These are phyloP conservation scores for Arbutus unedo DNA, from an alignment of 148 eudicot species.

Conservation along the genomic window DNA sequence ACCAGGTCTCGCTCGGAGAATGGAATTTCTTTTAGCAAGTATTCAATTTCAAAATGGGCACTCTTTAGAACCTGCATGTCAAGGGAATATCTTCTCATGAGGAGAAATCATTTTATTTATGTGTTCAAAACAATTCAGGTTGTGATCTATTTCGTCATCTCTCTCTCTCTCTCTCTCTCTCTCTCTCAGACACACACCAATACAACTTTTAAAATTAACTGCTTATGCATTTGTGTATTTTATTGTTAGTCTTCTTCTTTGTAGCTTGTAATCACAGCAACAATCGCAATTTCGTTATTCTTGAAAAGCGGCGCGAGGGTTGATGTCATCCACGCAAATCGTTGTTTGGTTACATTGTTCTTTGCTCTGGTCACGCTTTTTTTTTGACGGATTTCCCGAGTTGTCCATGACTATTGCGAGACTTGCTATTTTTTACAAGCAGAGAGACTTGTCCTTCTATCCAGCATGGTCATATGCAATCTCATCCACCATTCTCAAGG, in stretches of 20 bases:
- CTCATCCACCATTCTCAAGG: slow-evolving; percentile 67
- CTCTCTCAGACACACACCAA: not conserved
- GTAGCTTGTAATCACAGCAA: slow-evolving; percentile 60
- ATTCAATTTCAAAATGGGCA: slow-evolving; percentile 55
- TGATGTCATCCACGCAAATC: slow-evolving; percentile 53
- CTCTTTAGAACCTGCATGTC: slow-evolving; percentile 72
- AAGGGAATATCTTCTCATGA: slow-evolving; percentile 74
- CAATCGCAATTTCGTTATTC: slow-evolving; percentile 57
- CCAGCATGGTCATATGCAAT: slow-evolving; percentile 95
- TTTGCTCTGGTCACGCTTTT: slow-evolving; percentile 54
- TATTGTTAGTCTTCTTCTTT: not conserved
- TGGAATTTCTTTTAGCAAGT: slow-evolving; percentile 38
- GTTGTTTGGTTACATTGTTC: slow-evolving; percentile 68
- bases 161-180: not conserved
- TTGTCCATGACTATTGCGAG: slow-evolving; percentile 64
- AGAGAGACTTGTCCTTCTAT: slow-evolving; percentile 70
- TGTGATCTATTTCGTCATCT: not conserved
- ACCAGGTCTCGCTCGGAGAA: slow-evolving; percentile 34
- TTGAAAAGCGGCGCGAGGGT: slow-evolving; percentile 56
- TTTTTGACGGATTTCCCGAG: slow-evolving; percentile 69
- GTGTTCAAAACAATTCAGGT: slow-evolving; percentile 71
- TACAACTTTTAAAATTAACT: not conserved
- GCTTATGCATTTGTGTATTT: not conserved
- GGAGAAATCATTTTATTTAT: slow-evolving; percentile 63
- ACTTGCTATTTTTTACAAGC: slow-evolving; percentile 76